Evolutionary conservation across 768 basidiomycete species (phyloP).

Genomic region (Dioszegia hungarica): DNA sequence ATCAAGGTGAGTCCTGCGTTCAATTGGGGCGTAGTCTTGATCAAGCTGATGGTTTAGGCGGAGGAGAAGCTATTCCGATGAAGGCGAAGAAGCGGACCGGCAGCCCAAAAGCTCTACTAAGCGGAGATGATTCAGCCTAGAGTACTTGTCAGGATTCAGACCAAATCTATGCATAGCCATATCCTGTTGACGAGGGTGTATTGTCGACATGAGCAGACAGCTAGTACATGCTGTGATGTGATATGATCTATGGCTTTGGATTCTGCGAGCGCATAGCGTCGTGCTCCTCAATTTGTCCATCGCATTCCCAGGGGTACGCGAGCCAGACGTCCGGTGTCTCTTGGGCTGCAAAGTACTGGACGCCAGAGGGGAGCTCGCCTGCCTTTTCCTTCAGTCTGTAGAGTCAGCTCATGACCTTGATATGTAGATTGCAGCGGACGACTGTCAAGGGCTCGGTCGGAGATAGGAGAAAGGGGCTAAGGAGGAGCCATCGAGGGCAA

Average conservation of each 20-base stretch:
- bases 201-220: no score
- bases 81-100: not conserved
- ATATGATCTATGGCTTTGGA: conserved; percentile 3
- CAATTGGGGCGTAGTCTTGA: no score
- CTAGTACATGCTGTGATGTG: no score
- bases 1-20: conserved; percentile 23
- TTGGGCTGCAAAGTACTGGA: conserved; percentile 72
- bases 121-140: no score
- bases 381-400: conserved; percentile 78
- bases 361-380: conserved; percentile 63
- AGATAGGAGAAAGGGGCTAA: not conserved
- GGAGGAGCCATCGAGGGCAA: not conserved
- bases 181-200: no score
- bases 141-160: not conserved
- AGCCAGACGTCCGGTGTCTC: conserved; percentile 55
- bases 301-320: conserved; percentile 51
- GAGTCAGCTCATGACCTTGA: not conserved
- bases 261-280: conserved; percentile 27
- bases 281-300: conserved; percentile 40
- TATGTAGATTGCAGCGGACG: not conserved
- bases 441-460: not conserved
- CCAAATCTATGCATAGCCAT: not conserved
- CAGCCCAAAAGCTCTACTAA: conserved; percentile 1
- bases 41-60: no score
- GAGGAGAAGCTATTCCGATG: conserved; percentile 1